Evolutionary conservation across 148 eudicot genomes (phyloP).

Genomic region (Bassia scoparia): DNA sequence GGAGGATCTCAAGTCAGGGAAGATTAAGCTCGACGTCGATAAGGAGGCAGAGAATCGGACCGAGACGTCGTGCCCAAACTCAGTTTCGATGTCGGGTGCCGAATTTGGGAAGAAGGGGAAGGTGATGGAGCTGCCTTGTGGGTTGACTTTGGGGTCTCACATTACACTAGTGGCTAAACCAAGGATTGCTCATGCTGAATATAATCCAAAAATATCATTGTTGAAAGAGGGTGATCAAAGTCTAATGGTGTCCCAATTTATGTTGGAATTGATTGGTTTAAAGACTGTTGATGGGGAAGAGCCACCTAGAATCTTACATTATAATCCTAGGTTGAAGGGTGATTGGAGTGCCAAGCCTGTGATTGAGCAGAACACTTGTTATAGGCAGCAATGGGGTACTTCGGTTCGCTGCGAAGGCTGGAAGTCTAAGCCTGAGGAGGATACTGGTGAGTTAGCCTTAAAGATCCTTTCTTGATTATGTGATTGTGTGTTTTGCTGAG

Average conservation of each 20-base stretch:
- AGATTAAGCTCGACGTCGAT: constrained; percentile 7
- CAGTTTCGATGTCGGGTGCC: constrained; percentile 43
- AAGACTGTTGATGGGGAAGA: constrained; percentile 93
- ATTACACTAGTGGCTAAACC: constrained; percentile 75
- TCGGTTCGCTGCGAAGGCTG: constrained; percentile 83
- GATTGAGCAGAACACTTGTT: constrained; percentile 95
- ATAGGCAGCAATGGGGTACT: constrained; percentile 89
- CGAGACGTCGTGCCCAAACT: constrained; percentile 45
- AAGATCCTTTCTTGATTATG: constrained; percentile 6
- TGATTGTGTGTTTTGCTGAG: background rate
- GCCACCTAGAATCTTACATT: constrained; percentile 88
- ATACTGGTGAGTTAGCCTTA: constrained; percentile 54
- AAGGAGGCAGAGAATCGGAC: constrained; percentile 22
- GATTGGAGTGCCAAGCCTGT: constrained; percentile 96
- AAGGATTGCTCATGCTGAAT: constrained; percentile 58
- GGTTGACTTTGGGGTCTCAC: constrained; percentile 84
- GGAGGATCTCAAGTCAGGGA: constrained; percentile 49
- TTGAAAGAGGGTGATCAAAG: constrained; percentile 65
- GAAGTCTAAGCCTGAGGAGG: constrained; percentile 70
- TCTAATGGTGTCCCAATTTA: constrained; percentile 81
- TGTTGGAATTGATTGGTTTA: constrained; percentile 89
- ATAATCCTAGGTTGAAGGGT: constrained; percentile 87
- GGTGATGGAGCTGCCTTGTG: constrained; percentile 78
- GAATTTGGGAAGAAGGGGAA: constrained; percentile 44
- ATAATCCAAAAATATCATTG: constrained; percentile 71